Conservation (phyloP, 129 eudicot genomes). For the Saposhnikovia divaricata region DNA sequence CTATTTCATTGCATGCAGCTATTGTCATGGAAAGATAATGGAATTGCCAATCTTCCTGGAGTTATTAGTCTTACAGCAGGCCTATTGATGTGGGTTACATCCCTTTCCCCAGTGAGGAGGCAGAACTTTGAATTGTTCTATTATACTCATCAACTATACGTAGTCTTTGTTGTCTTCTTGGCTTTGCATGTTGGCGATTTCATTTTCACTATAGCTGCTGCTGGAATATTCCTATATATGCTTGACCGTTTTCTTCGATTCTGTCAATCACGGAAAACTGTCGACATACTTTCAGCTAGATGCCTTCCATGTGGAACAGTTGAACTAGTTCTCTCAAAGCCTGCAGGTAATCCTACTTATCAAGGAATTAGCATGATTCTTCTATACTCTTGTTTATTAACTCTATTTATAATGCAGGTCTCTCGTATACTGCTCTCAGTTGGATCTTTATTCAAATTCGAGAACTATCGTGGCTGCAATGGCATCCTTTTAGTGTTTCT, state of each 20-base stretch:
- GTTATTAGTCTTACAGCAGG: slow-evolving; percentile 72
- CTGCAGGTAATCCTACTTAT: slow-evolving; percentile 42
- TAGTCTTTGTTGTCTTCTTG: slow-evolving; percentile 71
- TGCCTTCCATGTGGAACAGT: slow-evolving; percentile 82
- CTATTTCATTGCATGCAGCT: slow-evolving; percentile 35
- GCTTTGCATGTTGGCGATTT: slow-evolving; percentile 86
- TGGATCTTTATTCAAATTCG: slow-evolving; percentile 69
- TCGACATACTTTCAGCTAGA: slow-evolving; percentile 63
- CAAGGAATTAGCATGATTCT: not conserved
- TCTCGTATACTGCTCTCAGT: slow-evolving; percentile 73
- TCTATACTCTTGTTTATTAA: not conserved
- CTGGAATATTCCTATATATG: slow-evolving; percentile 76
- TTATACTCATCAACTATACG: slow-evolving; percentile 83
- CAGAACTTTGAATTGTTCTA: slow-evolving; percentile 68
- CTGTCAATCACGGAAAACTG: slow-evolving; percentile 71
- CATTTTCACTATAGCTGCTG: slow-evolving; percentile 52
- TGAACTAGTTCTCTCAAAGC: slow-evolving; percentile 74
- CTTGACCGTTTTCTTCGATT: slow-evolving; percentile 90
- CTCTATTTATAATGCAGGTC: slow-evolving; percentile 27
- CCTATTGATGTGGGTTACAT: slow-evolving; percentile 84
- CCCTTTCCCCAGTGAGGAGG: slow-evolving; percentile 71
- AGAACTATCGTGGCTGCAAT: slow-evolving; percentile 71
- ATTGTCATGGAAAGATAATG: slow-evolving; percentile 44
- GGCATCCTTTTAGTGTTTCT: slow-evolving; percentile 98
- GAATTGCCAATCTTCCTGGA: slow-evolving; percentile 76